These are phyloP conservation scores for Teratosphaeriaceae sp. DNA, from an alignment of 2,329 filamentous ascomycete species.

Conservation along the genomic window DNA sequence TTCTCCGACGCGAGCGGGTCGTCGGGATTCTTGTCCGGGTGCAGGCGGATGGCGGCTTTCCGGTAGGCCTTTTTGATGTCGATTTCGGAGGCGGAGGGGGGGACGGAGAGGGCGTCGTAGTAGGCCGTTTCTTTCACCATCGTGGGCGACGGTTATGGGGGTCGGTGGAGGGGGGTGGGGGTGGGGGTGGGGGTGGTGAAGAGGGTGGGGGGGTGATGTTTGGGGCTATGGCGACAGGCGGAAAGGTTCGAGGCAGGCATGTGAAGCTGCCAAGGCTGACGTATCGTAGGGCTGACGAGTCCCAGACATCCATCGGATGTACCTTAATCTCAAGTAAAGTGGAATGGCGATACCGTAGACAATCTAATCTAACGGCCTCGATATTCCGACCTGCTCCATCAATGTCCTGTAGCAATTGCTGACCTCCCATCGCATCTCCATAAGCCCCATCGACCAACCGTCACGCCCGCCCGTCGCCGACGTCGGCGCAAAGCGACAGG, in stretches of 20 bases:
- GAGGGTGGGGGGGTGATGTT: background rate
- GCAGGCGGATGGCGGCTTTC: conserved; percentile 86
- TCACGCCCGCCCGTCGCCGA: too few relatives aligned
- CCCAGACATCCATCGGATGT: too few relatives aligned
- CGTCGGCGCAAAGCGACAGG: too few relatives aligned
- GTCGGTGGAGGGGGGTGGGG: background rate
- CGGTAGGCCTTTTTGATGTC: conserved; percentile 97
- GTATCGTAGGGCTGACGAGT: too few relatives aligned
- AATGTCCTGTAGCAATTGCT: too few relatives aligned
- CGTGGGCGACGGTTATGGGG: background rate
- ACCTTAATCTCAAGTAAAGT: too few relatives aligned
- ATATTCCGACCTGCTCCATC: too few relatives aligned
- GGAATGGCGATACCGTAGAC: too few relatives aligned
- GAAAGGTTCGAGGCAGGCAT: background rate
- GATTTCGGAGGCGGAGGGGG: conserved; percentile 76
- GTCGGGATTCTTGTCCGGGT: conserved; percentile 96
- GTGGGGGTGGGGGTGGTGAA: background rate
- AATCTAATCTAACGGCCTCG: too few relatives aligned
- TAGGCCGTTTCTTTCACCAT: conserved; percentile 94
- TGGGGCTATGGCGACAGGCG: background rate
- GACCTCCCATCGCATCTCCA: too few relatives aligned
- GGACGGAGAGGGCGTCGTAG: conserved; percentile 78
- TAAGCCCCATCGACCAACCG: too few relatives aligned
- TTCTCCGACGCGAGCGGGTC: conserved; percentile 90
- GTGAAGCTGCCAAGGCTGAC: too few relatives aligned